Evolutionary conservation across 2,329 filamentous ascomycete species (phyloP).

Genomic region (Fusarium begoniae): DNA sequence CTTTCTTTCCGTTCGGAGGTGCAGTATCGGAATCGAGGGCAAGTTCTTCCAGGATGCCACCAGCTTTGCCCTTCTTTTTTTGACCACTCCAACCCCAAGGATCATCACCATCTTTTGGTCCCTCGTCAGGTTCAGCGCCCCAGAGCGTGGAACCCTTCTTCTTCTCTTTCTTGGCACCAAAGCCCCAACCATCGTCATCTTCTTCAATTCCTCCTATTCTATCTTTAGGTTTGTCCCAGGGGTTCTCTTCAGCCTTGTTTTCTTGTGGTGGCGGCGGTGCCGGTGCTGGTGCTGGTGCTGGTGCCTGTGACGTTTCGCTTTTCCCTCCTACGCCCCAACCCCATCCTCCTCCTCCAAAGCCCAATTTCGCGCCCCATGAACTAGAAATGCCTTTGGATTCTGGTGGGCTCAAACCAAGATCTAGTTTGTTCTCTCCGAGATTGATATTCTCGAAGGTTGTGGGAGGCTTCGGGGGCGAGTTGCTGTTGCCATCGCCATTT

Average conservation of each 20-base stretch:
- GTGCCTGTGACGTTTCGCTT: constrained; percentile 46
- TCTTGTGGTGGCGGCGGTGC: constrained; percentile 41
- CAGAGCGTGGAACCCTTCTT: constrained; percentile 50
- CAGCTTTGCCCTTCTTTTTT: constrained; percentile 49
- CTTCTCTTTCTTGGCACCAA: constrained; percentile 53
- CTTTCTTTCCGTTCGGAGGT: constrained; percentile 40
- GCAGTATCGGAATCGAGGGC: constrained; percentile 37
- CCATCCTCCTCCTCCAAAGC: constrained; percentile 52
- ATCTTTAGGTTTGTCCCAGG: constrained; percentile 63
- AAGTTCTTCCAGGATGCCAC: constrained; percentile 25
- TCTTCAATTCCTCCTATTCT: constrained; percentile 22
- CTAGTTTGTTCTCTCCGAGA: constrained; percentile 67
- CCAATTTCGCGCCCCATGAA: constrained; percentile 69
- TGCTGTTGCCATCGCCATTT: constrained; percentile 53
- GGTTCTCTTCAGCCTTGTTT: constrained; percentile 47
- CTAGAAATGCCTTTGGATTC: constrained; percentile 60
- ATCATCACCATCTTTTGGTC: constrained; percentile 46
- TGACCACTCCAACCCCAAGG: constrained; percentile 49
- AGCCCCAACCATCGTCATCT: constrained; percentile 45
- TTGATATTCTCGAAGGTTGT: constrained; percentile 66
- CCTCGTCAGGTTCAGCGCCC: constrained; percentile 46
- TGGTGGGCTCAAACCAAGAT: constrained; percentile 62
- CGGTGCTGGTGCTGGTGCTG: constrained; percentile 51
- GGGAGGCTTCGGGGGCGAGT: constrained; percentile 45
- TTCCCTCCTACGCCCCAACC: constrained; percentile 15